These are phyloP conservation scores for Eragrostis curvula DNA, from an alignment of 176 grass and related monocot species.

Conservation along the genomic window DNA sequence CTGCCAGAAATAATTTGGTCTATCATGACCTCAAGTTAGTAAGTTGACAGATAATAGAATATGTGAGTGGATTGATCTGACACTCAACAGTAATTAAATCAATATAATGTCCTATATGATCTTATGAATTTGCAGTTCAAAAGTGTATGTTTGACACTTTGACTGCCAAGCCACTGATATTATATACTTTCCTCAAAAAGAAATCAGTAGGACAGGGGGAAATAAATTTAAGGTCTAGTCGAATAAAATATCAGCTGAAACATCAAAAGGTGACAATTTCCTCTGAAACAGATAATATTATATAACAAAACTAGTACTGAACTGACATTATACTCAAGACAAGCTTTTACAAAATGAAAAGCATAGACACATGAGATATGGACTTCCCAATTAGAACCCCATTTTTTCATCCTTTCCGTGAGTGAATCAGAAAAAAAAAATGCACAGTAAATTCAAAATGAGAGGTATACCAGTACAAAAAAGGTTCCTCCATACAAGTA, in stretches of 20 bases:
- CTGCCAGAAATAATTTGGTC: not conserved
- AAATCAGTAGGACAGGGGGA: not conserved
- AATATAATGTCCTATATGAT: not conserved
- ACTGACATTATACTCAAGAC: not conserved
- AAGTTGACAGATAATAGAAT: not conserved
- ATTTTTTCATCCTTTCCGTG: no score
- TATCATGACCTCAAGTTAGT: not conserved
- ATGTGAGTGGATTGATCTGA: not conserved
- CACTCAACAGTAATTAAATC: not conserved
- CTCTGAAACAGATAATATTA: no score
- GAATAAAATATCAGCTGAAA: no score
- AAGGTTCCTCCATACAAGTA: not conserved
- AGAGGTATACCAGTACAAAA: not conserved
- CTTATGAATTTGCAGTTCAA: not conserved
- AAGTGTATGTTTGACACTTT: not conserved
- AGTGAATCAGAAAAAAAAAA: not conserved
- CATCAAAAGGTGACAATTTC: no score
- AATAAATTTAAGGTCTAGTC: not conserved
- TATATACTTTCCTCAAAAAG: constrained; percentile 12
- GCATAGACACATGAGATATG: no score
- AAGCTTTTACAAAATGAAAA: not conserved
- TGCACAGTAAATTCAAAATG: no score
- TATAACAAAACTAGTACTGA: not conserved
- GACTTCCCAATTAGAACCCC: no score
- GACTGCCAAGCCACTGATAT: not conserved